phyloP scores from a whole-genome alignment of 179 eudicot genomes.

The Spinacia oleracea region DNA sequence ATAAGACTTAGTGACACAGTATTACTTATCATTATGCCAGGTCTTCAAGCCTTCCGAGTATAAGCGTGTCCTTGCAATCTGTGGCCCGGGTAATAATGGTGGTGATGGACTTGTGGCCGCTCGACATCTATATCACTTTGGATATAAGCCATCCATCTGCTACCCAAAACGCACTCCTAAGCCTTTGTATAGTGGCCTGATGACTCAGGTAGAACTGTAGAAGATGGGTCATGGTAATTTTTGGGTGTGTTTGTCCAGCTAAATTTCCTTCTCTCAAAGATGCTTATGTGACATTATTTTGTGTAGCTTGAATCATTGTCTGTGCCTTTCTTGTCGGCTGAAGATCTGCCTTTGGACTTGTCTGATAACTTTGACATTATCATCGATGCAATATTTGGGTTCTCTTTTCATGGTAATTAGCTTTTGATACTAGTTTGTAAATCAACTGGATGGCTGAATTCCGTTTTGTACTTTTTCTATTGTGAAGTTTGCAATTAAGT shows the following conservation, averaged over 20 bases:
- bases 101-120: constrained; percentile 99
- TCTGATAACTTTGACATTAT: constrained; percentile 74
- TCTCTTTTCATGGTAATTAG: constrained; percentile 80
- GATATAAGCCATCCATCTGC: constrained; percentile 78
- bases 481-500: neutral
- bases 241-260: constrained; percentile 9
- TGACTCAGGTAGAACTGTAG: constrained; percentile 93
- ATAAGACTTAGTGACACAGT: neutral
- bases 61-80: constrained; percentile 79
- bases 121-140: constrained; percentile 92
- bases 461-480: neutral
- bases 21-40: constrained; percentile 38
- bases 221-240: constrained; percentile 9
- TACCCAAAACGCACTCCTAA: constrained; percentile 94
- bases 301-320: constrained; percentile 86
- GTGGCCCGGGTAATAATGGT: constrained; percentile 99
- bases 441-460: neutral
- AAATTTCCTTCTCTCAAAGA: constrained; percentile 5
- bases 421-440: neutral
- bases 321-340: constrained; percentile 72
- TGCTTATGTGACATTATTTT: constrained; percentile 28
- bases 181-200: constrained; percentile 82
- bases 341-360: constrained; percentile 77
- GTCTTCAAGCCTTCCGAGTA: constrained; percentile 66
- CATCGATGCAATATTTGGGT: constrained; percentile 95